Percentiles rank a stretch among this genome's conserved stretches.
phyloP scores from a whole-genome alignment of 306 rosid species.

The Quercus mongolica region DNA sequence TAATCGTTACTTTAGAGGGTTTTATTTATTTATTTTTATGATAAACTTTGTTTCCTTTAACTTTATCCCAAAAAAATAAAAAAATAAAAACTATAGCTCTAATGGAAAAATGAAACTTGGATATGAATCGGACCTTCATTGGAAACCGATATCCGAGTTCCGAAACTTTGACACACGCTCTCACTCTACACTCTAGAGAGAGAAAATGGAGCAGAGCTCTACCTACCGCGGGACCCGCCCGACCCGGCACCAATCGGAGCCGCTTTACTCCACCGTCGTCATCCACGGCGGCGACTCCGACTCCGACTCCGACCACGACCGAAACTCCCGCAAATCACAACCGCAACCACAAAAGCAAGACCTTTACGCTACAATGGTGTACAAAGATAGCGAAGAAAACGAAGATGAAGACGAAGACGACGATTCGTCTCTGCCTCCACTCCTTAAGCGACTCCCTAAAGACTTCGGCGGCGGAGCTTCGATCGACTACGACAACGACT shows the following conservation, averaged over 20 bases:
- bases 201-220: constrained; percentile 60
- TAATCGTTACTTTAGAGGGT: rapidly evolving
- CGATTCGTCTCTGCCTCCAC: constrained; percentile 88
- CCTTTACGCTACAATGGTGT: constrained; percentile 74
- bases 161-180: neutral
- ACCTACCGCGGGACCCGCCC: constrained; percentile 42
- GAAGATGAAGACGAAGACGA: constrained; percentile 55
- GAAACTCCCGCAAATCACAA: constrained; percentile 2
- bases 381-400: constrained; percentile 52
- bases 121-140: no score
- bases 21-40: no score
- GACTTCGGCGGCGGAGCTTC: constrained; percentile 95
- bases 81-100: no score
- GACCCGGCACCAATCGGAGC: constrained; percentile 43
- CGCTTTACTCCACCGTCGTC: constrained; percentile 70
- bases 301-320: constrained; percentile 18
- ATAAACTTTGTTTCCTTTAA: no score
- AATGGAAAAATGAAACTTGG: no score
- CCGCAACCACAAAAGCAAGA: constrained; percentile 38
- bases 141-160: neutral
- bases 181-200: neutral
- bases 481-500: constrained; percentile 67
- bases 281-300: constrained; percentile 49
- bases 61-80: no score
- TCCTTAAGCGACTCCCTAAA: constrained; percentile 84